Evolutionary conservation across 2,329 filamentous ascomycete species (phyloP).

Genomic region (Sphaerulina musiva): DNA sequence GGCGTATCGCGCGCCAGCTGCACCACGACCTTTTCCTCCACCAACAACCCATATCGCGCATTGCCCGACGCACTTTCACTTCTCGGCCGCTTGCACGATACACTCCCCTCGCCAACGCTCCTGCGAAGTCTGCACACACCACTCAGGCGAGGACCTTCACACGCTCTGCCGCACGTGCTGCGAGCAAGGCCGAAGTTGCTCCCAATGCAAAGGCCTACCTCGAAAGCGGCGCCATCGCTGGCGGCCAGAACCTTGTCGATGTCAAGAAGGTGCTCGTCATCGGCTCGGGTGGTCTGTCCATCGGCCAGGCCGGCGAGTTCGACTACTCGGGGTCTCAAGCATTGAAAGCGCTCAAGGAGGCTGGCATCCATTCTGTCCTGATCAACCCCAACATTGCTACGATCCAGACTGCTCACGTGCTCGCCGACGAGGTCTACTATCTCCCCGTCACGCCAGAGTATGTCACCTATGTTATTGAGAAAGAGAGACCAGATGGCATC

Average conservation of each 20-base stretch:
- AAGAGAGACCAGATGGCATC: constrained; percentile 91
- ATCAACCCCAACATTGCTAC: constrained; percentile 99
- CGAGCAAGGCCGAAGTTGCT: constrained; percentile 54
- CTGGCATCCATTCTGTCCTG: constrained; percentile 80
- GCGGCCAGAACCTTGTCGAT: constrained; percentile 67
- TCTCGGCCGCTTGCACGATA: constrained; percentile 19
- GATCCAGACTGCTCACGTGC: constrained; percentile 92
- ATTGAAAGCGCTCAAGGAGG: constrained; percentile 93
- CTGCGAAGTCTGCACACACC: constrained; percentile 11
- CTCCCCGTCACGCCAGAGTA: constrained; percentile 97
- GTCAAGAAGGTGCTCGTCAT: constrained; percentile 98
- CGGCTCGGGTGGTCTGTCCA: constrained; percentile 88
- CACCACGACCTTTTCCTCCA: constrained; percentile 25
- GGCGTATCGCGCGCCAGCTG: constrained; percentile 30
- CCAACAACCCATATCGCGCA: constrained; percentile 22
- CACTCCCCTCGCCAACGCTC: constrained; percentile 7
- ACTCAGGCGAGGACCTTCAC: constrained; percentile 26
- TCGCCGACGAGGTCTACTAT: constrained; percentile 97
- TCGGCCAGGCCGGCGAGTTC: constrained; percentile 96
- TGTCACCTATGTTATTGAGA: constrained; percentile 93
- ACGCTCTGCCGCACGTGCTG: constrained; percentile 22
- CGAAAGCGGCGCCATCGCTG: constrained; percentile 78
- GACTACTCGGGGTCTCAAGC: constrained; percentile 98
- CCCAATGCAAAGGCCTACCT: constrained; percentile 83
- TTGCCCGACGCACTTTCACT: constrained; percentile 28